Conservation (phyloP, 768 basidiomycete species). For the Lactarius trivialis region DNA sequence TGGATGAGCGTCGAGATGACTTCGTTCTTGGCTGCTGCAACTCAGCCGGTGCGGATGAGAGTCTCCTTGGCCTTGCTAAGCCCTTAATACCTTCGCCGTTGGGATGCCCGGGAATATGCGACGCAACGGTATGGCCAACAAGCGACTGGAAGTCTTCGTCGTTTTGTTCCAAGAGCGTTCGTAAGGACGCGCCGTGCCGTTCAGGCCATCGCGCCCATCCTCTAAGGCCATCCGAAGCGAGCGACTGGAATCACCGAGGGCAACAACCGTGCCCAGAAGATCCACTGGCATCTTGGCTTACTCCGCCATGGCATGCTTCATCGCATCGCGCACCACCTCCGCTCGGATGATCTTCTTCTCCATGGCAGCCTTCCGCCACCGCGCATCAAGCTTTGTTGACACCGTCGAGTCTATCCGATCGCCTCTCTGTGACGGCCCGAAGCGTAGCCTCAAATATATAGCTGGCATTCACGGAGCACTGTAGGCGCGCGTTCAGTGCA, state of each 20-base stretch:
- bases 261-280: slow-evolving; percentile 74
- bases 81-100: slow-evolving; percentile 45
- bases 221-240: slow-evolving; percentile 37
- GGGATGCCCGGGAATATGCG: slow-evolving; percentile 37
- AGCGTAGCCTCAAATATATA: slow-evolving; percentile 84
- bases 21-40: slow-evolving; percentile 35
- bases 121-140: slow-evolving; percentile 59
- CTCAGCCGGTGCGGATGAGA: slow-evolving; percentile 44
- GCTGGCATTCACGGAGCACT: slow-evolving; percentile 64
- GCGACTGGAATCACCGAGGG: slow-evolving; percentile 53
- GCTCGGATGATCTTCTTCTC: slow-evolving; percentile 61
- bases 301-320: slow-evolving; percentile 52
- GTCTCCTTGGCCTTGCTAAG: slow-evolving; percentile 40
- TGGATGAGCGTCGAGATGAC: slow-evolving; percentile 39
- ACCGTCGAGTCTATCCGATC: slow-evolving; percentile 73
- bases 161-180: slow-evolving; percentile 55
- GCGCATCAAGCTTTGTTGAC: slow-evolving; percentile 58
- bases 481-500: slow-evolving; percentile 48
- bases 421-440: slow-evolving; percentile 74
- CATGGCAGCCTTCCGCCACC: slow-evolving; percentile 61
- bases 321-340: slow-evolving; percentile 56
- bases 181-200: slow-evolving; percentile 41
- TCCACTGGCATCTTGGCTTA: slow-evolving; percentile 63
- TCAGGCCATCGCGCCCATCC: slow-evolving; percentile 33
- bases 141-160: slow-evolving; percentile 62